A percentile compares a stretch with the other conserved stretches of the same genome.
phyloP scores from a whole-genome alignment of 441 rosid species.

The Pelargonium australe region DNA sequence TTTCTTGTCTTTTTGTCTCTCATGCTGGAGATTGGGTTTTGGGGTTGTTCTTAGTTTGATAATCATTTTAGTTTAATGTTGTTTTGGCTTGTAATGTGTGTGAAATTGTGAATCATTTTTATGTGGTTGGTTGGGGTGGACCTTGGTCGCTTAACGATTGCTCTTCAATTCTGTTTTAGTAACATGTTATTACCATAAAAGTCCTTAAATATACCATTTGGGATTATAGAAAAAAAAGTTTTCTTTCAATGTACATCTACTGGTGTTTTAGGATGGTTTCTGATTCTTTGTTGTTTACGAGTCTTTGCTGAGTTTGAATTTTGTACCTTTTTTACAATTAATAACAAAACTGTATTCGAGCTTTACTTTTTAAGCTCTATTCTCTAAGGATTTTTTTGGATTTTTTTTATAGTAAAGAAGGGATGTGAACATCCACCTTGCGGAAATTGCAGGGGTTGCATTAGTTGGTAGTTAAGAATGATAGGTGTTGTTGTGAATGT shows the following conservation, averaged over 20 bases:
- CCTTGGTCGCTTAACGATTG: background rate
- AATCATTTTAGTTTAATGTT: background rate
- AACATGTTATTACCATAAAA: no score
- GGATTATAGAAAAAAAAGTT: no score
- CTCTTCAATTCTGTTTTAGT: no score
- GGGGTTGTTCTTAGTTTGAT: background rate
- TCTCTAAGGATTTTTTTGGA: background rate
- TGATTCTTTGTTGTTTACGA: no score
- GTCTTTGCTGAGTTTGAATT: no score
- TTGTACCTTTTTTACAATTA: no score
- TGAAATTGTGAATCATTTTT: background rate
- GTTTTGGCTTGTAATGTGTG: background rate
- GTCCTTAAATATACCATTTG: no score
- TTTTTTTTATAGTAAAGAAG: background rate
- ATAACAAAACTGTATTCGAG: no score
- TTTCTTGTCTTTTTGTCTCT: background rate
- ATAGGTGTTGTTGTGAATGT: background rate
- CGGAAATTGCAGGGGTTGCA: background rate
- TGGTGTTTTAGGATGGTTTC: no score
- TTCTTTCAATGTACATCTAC: no score
- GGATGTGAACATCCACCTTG: background rate
- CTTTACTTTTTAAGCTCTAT: no score
- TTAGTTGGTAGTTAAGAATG: background rate
- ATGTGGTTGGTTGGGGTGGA: background rate
- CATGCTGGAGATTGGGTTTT: no score